Percentiles rank a stretch among this genome's conserved stretches.
Conservation (phyloP, 177 flowering plant genomes). For the Vitis hybrid region DNA sequence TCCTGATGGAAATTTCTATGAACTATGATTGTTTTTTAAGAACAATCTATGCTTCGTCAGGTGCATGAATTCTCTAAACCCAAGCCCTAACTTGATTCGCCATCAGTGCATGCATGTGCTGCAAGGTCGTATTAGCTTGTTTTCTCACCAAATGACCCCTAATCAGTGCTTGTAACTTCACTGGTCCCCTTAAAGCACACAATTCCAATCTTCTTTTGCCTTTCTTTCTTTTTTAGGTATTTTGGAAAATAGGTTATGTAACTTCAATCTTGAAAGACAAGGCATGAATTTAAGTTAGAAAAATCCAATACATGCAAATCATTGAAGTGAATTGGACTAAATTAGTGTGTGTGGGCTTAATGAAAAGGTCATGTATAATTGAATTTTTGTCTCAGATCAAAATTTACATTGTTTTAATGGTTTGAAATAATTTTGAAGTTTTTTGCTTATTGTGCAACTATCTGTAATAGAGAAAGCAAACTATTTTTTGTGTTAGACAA, state of each 20-base stretch:
- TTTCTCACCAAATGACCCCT: constrained; percentile 73
- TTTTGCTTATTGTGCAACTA: constrained; percentile 53
- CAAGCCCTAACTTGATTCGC: constrained; percentile 61
- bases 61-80: constrained; percentile 42
- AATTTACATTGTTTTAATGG: background rate
- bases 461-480: constrained; percentile 80
- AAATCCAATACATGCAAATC: no score
- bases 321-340: no score
- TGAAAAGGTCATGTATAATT: background rate
- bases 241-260: background rate
- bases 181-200: constrained; percentile 57
- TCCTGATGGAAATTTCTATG: constrained; percentile 21
- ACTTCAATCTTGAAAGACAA: no score
- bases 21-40: constrained; percentile 19
- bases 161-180: constrained; percentile 66
- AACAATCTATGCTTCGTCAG: constrained; percentile 27
- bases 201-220: constrained; percentile 75
- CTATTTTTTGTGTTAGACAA: constrained; percentile 56
- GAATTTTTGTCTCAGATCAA: background rate
- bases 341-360: background rate
- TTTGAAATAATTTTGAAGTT: background rate
- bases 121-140: constrained; percentile 47
- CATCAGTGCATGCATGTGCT: constrained; percentile 59
- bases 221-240: constrained; percentile 85
- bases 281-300: no score